A percentile compares a stretch with the other conserved stretches of the same genome.
These are phyloP conservation scores for Ceratobasidium sp. DNA, from an alignment of 1,284 basidiomycete genomes.

Conservation along the genomic window DNA sequence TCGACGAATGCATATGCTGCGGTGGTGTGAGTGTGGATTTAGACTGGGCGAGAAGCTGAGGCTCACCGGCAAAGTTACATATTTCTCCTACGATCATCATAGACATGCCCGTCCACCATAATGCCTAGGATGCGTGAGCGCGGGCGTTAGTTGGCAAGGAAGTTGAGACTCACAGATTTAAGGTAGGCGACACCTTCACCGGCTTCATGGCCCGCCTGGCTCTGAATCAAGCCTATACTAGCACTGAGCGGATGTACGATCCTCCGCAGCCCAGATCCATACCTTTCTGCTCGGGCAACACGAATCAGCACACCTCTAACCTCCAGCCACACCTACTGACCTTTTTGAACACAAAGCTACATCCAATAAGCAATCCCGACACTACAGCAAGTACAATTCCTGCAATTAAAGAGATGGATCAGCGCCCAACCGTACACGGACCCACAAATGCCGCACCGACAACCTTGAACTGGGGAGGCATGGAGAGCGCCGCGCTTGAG, in stretches of 20 bases:
- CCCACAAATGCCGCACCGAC: conserved; percentile 26
- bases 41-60: conserved; percentile 47
- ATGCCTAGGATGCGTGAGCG: conserved; percentile 56
- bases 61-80: conserved; percentile 82
- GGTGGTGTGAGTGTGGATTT: conserved; percentile 47
- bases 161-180: conserved; percentile 61
- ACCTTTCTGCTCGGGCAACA: conserved; percentile 37
- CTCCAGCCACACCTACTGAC: conserved; percentile 57
- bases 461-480: conserved; percentile 41
- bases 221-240: conserved; percentile 45
- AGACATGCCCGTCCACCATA: conserved; percentile 91
- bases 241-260: conserved; percentile 47
- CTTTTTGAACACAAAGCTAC: conserved; percentile 96
- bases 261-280: conserved; percentile 68
- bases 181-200: conserved; percentile 97
- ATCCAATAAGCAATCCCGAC: conserved; percentile 90
- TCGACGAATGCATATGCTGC: conserved; percentile 89
- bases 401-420: background rate
- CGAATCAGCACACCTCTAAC: background rate
- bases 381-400: conserved; percentile 81
- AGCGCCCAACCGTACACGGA: background rate
- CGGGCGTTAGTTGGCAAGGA: conserved; percentile 61
- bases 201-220: conserved; percentile 62
- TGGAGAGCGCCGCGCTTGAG: conserved; percentile 8
- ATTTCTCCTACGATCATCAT: conserved; percentile 63